Conservation (phyloP, 805 yeast species). For the Candida peoriensis region DNA sequence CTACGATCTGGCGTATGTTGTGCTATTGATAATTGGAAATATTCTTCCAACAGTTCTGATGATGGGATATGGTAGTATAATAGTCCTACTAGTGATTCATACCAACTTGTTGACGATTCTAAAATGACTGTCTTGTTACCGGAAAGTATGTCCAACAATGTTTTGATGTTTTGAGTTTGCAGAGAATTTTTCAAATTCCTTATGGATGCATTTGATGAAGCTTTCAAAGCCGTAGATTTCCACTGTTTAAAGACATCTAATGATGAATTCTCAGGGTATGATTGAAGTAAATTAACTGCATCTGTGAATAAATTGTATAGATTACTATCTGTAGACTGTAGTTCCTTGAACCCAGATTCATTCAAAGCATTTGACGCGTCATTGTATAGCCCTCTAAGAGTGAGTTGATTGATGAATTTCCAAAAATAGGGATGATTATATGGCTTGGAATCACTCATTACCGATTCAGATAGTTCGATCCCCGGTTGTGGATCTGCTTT, state of each 20-base stretch:
- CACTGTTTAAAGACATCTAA: slow-evolving; percentile 30
- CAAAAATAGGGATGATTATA: slow-evolving; percentile 53
- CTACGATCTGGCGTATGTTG: slow-evolving; percentile 32
- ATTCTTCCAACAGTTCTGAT: slow-evolving; percentile 34
- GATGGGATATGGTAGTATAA: slow-evolving; percentile 58
- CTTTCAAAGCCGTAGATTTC: slow-evolving; percentile 27
- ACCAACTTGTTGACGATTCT: slow-evolving; percentile 56
- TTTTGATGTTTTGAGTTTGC: slow-evolving; percentile 24
- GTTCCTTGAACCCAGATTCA: slow-evolving; percentile 37
- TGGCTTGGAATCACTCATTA: slow-evolving; percentile 38
- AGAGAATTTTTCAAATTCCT: slow-evolving; percentile 14
- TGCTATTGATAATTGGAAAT: slow-evolving; percentile 31
- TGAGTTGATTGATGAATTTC: slow-evolving; percentile 52
- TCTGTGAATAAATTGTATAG: slow-evolving; percentile 31
- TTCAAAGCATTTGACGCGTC: slow-evolving; percentile 48
- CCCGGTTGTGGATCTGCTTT: slow-evolving; percentile 65
- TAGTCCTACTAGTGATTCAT: slow-evolving; percentile 56
- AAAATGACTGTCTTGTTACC: slow-evolving; percentile 43
- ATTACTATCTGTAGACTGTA: slow-evolving; percentile 19
- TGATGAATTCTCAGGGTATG: slow-evolving; percentile 30
- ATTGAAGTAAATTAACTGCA: slow-evolving; percentile 26
- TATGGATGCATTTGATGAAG: slow-evolving; percentile 21
- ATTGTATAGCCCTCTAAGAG: slow-evolving; percentile 56
- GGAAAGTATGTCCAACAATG: slow-evolving; percentile 28
- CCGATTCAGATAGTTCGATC: slow-evolving; percentile 41